Evolutionary conservation across 2,329 filamentous ascomycete species (phyloP), one percentile per base, ranked within the genome.

Genomic region (Diaporthe nobilis): DNA sequence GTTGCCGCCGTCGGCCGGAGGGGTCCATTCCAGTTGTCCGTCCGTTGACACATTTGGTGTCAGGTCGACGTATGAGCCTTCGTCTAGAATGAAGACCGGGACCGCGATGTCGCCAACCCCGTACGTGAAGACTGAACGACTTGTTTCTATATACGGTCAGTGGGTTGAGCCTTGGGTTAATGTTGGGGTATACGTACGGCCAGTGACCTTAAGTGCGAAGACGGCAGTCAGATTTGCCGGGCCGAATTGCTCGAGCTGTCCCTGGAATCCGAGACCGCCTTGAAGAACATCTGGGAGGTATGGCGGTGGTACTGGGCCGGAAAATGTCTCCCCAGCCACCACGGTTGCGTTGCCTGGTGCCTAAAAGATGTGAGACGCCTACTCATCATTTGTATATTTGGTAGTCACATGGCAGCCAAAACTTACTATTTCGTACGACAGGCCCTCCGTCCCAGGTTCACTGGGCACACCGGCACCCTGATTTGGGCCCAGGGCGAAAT

Each of bases 401-500:
- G 78, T 7, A 85, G 78, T 0, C 84, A 73, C 1, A 79, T 77
- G 0, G 84, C 82, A 1, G 87, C 87, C 13, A 17, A 15, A 42
- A 53, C 71, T n/a, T 42, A 73, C 71, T n/a, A 73, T 42, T 15
- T 73, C 57, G 22, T 63, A 61, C 34, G 71, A 61, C 5, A 73
- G 15, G 15, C 71, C 71, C 5, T 73, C 58, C 34, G 71, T 65
- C 2, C 71, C 47, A 55, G 71, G 71, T 17, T 53, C 58, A 65
- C 71, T 73, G 7, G 71, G 71, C 4, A 88, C 85, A 20, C 88
- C 88, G 61, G 85, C 82, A 5, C 87, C 88, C 78, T 87, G 85
- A 75, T 87, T 87, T 0, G 87, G 84, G 0, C 87, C 87, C 1
- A 89, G 65, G 0, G 85, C 81, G 77, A 87, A 86, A 77, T 89